phyloP scores from a whole-genome alignment of 2,329 filamentous ascomycete genomes.

The Colletotrichum scovillei region DNA sequence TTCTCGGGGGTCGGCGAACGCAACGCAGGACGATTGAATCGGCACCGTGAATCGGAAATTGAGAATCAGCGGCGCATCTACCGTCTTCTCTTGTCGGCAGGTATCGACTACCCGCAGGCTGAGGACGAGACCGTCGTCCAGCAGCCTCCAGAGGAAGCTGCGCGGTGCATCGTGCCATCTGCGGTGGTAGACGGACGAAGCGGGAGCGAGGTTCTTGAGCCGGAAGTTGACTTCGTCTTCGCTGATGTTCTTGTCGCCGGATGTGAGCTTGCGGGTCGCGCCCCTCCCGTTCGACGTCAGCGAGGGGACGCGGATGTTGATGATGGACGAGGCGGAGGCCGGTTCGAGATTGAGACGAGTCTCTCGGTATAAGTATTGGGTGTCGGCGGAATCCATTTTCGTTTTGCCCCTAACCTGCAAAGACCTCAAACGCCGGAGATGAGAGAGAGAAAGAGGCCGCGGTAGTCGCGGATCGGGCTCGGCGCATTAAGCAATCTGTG shows the following conservation, averaged over 20 bases:
- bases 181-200: slow-evolving; percentile 88
- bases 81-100: slow-evolving; percentile 72
- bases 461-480: slow-evolving; percentile 21
- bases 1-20: slow-evolving; percentile 82
- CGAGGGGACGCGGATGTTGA: slow-evolving; percentile 76
- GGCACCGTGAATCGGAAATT: slow-evolving; percentile 80
- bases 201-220: slow-evolving; percentile 77
- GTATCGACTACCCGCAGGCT: slow-evolving; percentile 88
- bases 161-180: slow-evolving; percentile 80
- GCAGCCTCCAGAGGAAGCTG: slow-evolving; percentile 90
- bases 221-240: slow-evolving; percentile 82
- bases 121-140: slow-evolving; percentile 82
- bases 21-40: slow-evolving; percentile 82
- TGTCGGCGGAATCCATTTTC: slow-evolving; percentile 73
- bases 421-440: slow-evolving; percentile 19
- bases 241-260: slow-evolving; percentile 46
- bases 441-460: slow-evolving; percentile 24
- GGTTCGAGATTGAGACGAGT: slow-evolving; percentile 86
- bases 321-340: slow-evolving; percentile 73
- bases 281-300: slow-evolving; percentile 57
- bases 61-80: slow-evolving; percentile 80
- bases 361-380: slow-evolving; percentile 83
- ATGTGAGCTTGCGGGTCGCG: slow-evolving; percentile 50
- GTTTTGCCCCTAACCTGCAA: slow-evolving; percentile 49
- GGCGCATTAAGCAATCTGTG: slow-evolving; percentile 21